phyloP scores from a whole-genome alignment of 106 monocot genomes.

The Gastrodia elata region DNA sequence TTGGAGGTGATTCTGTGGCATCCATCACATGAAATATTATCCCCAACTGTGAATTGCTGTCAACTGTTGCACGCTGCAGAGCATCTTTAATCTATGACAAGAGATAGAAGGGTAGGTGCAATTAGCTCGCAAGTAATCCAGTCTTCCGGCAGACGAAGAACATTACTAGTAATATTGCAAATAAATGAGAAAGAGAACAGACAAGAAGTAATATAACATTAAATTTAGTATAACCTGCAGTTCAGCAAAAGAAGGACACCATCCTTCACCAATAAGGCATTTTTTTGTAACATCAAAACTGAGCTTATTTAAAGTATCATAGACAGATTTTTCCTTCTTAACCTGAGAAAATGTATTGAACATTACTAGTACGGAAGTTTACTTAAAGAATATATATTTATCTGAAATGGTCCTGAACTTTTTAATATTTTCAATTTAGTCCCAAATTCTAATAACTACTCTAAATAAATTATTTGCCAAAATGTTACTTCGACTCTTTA shows the following conservation, averaged over 20 bases:
- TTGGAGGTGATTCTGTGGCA: slow-evolving; percentile 78
- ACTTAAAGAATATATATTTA: slow-evolving; percentile 4
- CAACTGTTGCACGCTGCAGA: slow-evolving; percentile 70
- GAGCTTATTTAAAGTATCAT: slow-evolving; percentile 96
- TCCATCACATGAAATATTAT: slow-evolving; percentile 97
- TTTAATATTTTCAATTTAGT: too few species aligned
- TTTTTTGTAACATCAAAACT: slow-evolving; percentile 99
- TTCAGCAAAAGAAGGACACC: slow-evolving; percentile 87
- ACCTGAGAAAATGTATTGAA: slow-evolving; percentile 38
- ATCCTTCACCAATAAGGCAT: slow-evolving; percentile 98
- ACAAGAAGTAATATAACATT: not conserved
- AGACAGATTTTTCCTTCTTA: slow-evolving; percentile 90
- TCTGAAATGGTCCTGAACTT: too few species aligned
- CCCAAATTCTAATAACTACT: too few species aligned
- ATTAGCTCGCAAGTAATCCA: not conserved
- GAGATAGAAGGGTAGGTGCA: not conserved
- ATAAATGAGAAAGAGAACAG: slow-evolving; percentile 1
- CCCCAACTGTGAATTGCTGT: slow-evolving; percentile 96
- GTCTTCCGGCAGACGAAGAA: not conserved
- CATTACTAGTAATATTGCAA: slow-evolving; percentile 4
- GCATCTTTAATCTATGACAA: slow-evolving; percentile 75
- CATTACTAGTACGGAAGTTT: not conserved
- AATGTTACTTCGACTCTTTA: too few species aligned
- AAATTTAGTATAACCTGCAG: slow-evolving; percentile 41
- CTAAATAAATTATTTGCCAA: too few species aligned